Evolutionary conservation across 2,329 filamentous ascomycete species (phyloP), one percentile per base, ranked within the genome.

Genomic region (Ascochyta clinopodiicola): DNA sequence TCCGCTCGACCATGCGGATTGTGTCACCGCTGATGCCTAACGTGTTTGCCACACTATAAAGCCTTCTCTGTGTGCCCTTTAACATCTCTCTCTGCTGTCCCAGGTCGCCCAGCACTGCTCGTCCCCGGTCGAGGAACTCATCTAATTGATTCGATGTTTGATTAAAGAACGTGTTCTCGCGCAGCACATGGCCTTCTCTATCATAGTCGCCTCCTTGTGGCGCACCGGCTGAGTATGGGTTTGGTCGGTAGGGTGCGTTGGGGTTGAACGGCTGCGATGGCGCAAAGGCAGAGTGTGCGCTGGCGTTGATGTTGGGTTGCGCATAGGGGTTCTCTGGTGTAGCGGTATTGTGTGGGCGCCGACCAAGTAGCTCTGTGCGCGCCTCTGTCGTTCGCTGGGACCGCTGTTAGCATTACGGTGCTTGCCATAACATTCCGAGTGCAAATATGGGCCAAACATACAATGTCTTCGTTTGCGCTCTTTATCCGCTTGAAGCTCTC

Each of bases 11-110:
- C 92, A 95, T 98, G 42, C 95, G 87, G 62, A 99, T 99, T 2
- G 95, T 99, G 74, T 98, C 94, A 19, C 94, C 93, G 70, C 90
- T 96, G 56, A 99, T 85, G 0, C 95, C 95, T 43, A 99, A 79
- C 21, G 95, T 98, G 72, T 96, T 98, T 6, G 91, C 95, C 19
- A 97, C 92, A 66, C 86, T 94, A 73, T 98, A 98, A 44, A 99
- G 81, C 73, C 88, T 87, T 75, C 89, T 89, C 78, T 99, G 95
- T 21, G 95, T 98, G 46, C 89, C 91, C 80, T 99, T 99, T 61
- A 99, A 82, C 80, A 97, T 93, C 74, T 98, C 94, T 50, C 91
- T 85, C 80, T 99, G 95, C 70, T 95, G 85, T 3, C 91, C 89
- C 51, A 99, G 77, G 77, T 98, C 93, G 6, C 90, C 90, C 25